Percentiles rank a stretch among this genome's conserved stretches.
phyloP scores from a whole-genome alignment of 768 basidiomycete species.

The Leccinum uliginosum region DNA sequence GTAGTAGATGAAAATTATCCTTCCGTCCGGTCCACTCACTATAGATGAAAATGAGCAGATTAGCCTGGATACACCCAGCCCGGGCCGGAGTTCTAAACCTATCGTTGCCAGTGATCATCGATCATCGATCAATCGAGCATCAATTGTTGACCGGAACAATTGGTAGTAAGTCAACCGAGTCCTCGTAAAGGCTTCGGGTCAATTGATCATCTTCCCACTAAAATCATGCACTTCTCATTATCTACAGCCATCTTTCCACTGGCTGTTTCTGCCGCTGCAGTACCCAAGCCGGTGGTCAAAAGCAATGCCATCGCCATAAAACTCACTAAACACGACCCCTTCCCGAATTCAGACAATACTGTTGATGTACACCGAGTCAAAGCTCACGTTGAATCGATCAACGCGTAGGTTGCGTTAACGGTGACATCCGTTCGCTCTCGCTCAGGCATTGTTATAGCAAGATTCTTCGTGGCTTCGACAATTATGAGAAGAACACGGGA shows the following conservation, averaged over 20 bases:
- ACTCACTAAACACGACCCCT: neutral
- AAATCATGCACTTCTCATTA: neutral
- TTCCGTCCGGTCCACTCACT: no score
- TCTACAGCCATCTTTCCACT: neutral
- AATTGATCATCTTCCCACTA: neutral
- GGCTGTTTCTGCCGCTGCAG: neutral
- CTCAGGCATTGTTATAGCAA: neutral
- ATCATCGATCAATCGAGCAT: no score
- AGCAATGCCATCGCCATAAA: neutral
- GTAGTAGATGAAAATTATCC: no score
- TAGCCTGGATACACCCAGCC: no score
- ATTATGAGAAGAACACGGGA: neutral
- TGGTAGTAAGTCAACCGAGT: no score
- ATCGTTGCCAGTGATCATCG: no score
- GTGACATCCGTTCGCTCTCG: neutral
- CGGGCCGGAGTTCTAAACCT: no score
- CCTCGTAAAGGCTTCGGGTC: no score
- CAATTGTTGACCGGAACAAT: no score
- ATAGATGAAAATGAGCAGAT: no score
- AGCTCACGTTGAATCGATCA: neutral
- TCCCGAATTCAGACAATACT: neutral
- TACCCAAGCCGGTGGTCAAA: neutral
- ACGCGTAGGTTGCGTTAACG: neutral
- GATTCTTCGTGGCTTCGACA: neutral
- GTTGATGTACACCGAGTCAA: neutral